Evolutionary conservation across 2,329 filamentous ascomycete species (phyloP).

Genomic region (Endothia cerciana): DNA sequence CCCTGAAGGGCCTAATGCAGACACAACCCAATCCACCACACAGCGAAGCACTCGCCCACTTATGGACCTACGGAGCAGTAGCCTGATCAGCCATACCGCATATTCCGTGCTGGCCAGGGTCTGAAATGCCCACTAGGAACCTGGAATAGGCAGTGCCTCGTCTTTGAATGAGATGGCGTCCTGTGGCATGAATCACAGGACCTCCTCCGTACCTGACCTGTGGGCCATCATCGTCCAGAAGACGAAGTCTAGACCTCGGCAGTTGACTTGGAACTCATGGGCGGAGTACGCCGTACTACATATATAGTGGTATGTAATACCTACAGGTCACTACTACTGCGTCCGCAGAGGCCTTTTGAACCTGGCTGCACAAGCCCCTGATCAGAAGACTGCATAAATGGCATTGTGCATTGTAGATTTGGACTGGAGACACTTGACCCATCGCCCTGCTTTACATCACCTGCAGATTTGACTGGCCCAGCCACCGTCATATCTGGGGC

Average conservation of each 20-base stretch:
- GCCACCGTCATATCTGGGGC: slow-evolving; percentile 11
- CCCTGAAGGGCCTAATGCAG: too few relatives aligned
- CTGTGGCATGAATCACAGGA: background rate
- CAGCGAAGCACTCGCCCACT: too few relatives aligned
- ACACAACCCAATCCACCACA: too few relatives aligned
- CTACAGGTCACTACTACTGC: too few relatives aligned
- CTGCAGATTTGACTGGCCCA: slow-evolving; percentile 12
- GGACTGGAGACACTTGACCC: background rate
- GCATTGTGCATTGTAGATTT: background rate
- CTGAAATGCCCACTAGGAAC: too few relatives aligned
- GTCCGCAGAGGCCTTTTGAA: too few relatives aligned
- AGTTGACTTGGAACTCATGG: background rate
- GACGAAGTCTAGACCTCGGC: background rate
- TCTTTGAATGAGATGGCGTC: background rate
- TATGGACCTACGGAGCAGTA: too few relatives aligned
- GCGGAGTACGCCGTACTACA: background rate
- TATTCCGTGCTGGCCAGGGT: too few relatives aligned
- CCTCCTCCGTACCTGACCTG: background rate
- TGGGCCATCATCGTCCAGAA: background rate
- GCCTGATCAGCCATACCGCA: too few relatives aligned
- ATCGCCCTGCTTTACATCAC: background rate
- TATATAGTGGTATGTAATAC: too few relatives aligned
- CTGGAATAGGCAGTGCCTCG: too few relatives aligned
- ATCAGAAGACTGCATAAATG: background rate
- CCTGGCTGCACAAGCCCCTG: too few relatives aligned